Evolutionary conservation across 768 basidiomycete species (phyloP), one percentile per base, ranked within the genome.

Genomic region (Chalciporus sphaerocephalus): DNA sequence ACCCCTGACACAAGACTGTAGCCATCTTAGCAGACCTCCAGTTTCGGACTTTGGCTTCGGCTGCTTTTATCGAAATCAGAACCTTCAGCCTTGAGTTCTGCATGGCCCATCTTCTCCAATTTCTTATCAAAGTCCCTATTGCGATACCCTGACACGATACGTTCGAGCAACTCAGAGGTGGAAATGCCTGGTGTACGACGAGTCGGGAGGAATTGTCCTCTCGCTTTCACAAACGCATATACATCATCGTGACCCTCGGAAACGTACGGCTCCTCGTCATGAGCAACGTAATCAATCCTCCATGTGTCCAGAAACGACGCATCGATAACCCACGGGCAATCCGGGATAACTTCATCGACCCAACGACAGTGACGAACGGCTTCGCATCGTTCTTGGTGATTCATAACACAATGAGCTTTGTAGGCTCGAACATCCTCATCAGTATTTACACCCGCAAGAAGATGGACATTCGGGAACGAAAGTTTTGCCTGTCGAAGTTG

Each of bases 401-500:
- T 80, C 88, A 97, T 91, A 50, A 96, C 80, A 6, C 85, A 83
- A 21, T 76, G 79, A 15, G 84, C 81, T 68, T 99, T 99, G 73
- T 94, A 75, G 13, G 72, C 57, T 33, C 68, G 68, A 48, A 95
- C 91, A 32, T 89, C 81, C 53, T 89, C 82, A 57, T 96, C 94
- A 11, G 89, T 89, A 63, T 81, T 87, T 34, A 97, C 92, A n/a
- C 96, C 96, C 27, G 85, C 92, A 36, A 99, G 73, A 33, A 99
- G 81, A 65, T 95, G 81, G 6, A 97, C 94, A 23, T 79, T 79
- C 5, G 87, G 83, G 69, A 99, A 97, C 1, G 90, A 84, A 13
- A 96, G 74, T 61, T 99, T 99, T 39, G 95, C 93, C 70, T 99
- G 96, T 21, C 95, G 87, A 23, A 98, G 76, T 67, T 97, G 95